Evolutionary conservation across 2,329 filamentous ascomycete species (phyloP), one percentile per base, ranked within the genome.

Genomic region (Talaromyces piceae): DNA sequence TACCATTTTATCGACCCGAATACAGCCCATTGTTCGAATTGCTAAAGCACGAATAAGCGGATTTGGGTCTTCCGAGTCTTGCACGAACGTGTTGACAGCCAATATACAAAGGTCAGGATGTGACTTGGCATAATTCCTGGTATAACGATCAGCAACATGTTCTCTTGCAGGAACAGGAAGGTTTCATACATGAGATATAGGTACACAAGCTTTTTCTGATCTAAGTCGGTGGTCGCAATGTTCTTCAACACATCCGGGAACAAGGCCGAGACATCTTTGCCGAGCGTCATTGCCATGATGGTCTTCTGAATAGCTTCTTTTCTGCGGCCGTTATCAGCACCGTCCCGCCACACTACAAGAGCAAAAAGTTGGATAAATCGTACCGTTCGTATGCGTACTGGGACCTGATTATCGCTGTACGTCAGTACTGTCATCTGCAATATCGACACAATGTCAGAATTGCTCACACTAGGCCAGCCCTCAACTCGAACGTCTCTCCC

Each of bases 261-360:
- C 57, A 98, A 77, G 51, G 91, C 88, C 49, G 93, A 98, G 54
- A 98, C 93, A 73, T 98, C 93, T 73, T 98, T 98, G 70, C 93
- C 93, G 61, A 98, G 72, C 1, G 93, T 98, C 93, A 98, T 98
- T 67, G 93, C 91, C 91, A 97, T 97, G 75, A 98, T 98, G 58
- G 93, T 98, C 79, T 95, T 97, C 69, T 98, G 93, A 62, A 98
- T 98, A 22, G 93, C 88, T 77, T 98, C 93, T 73, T 98, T 98
- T 65, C 90, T 82, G 56, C 43, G 50, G 37, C 54, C 41, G 70
- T 70, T 62, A 68, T 63, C 49, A 47, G 46, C 16, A 51, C 55
- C 30, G 47, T 53, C 23, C 46, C 28, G 33, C 45, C 50, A 54
- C 47, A 23, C 18, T 18, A 43, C 3, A 25, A 43, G 4, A 43